These are phyloP conservation scores for Hypsizygus ulmarius DNA, from an alignment of 1,284 basidiomycete genomes.

Conservation along the genomic window DNA sequence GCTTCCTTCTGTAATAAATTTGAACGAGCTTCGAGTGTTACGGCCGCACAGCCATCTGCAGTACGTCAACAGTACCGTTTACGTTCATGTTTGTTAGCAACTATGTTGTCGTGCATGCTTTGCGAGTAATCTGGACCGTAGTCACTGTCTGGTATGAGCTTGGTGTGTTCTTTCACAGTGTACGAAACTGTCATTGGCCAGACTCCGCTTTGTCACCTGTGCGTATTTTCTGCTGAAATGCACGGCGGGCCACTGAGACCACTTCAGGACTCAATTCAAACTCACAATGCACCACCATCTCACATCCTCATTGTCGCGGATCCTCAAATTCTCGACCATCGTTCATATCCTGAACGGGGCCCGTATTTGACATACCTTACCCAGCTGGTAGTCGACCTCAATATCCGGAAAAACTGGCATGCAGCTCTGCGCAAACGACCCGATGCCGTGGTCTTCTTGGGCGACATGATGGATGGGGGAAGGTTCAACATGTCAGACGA, in stretches of 20 bases:
- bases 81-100: constrained; percentile 6
- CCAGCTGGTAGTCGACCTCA: constrained; percentile 64
- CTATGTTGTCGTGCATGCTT: constrained; percentile 26
- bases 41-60: not conserved
- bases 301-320: constrained; percentile 81
- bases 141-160: constrained; percentile 63
- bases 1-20: too few relatives aligned
- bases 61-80: not conserved
- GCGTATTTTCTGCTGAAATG: constrained; percentile 16
- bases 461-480: constrained; percentile 87
- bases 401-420: constrained; percentile 82
- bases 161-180: constrained; percentile 51
- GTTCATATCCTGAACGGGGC: constrained; percentile 54
- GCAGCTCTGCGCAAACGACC: constrained; percentile 61
- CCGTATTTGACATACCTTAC: constrained; percentile 49
- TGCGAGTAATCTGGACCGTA: constrained; percentile 35
- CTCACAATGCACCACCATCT: constrained; percentile 34
- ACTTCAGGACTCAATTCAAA: not conserved
- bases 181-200: constrained; percentile 61
- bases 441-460: constrained; percentile 77
- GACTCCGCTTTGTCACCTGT: constrained; percentile 33
- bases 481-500: constrained; percentile 58
- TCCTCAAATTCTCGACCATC: constrained; percentile 75
- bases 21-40: not conserved
- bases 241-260: not conserved